Conservation (phyloP, 2,329 filamentous ascomycete genomes). For the Endoconidiophora laricicola region DNA sequence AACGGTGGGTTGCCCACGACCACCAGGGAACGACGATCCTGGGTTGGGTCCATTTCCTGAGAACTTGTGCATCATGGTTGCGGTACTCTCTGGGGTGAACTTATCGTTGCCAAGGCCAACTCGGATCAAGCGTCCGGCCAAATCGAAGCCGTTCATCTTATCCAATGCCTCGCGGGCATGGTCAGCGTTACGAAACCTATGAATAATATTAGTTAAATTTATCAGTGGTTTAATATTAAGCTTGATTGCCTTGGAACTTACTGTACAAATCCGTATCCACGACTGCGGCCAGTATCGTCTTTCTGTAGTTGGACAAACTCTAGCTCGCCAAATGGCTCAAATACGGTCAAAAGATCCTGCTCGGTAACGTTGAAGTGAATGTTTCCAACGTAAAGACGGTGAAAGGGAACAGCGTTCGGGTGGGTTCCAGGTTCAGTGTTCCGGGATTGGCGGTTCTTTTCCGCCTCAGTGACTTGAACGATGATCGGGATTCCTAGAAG, state of each 20-base stretch:
- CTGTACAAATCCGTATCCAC: constrained; percentile 98
- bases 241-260: constrained; percentile 32
- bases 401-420: constrained; percentile 80
- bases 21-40: constrained; percentile 77
- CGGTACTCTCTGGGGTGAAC: constrained; percentile 94
- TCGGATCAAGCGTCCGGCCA: constrained; percentile 90
- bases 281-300: constrained; percentile 76
- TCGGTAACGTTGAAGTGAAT: constrained; percentile 99
- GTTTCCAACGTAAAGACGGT: constrained; percentile 96
- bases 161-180: constrained; percentile 89
- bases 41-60: constrained; percentile 50
- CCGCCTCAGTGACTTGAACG: constrained; percentile 93
- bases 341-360: constrained; percentile 85
- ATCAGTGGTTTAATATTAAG: not conserved
- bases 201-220: constrained; percentile 20
- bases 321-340: constrained; percentile 92
- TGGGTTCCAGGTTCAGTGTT: constrained; percentile 54
- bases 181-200: constrained; percentile 72
- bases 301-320: constrained; percentile 97
- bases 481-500: constrained; percentile 98
- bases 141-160: constrained; percentile 99
- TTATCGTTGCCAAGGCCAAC: constrained; percentile 99
- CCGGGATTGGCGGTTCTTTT: constrained; percentile 95
- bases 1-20: constrained; percentile 53
- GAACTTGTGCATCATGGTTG: constrained; percentile 82